A percentile compares a stretch with the other conserved stretches of the same genome.
Evolutionary conservation across 2,329 filamentous ascomycete species (phyloP).

Genomic region (Aspergillus hortae): DNA sequence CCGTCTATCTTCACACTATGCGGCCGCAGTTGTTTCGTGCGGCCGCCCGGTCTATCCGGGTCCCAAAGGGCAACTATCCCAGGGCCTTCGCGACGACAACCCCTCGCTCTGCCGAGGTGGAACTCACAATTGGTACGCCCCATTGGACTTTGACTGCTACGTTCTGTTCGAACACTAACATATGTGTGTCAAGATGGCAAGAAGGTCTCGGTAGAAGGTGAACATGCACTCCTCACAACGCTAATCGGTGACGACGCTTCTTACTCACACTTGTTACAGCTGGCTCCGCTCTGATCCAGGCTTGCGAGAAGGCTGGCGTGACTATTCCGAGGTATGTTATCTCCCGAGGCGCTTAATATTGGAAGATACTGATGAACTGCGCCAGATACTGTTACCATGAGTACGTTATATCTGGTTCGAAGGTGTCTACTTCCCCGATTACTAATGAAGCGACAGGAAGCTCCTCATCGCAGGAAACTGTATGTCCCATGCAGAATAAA

Average conservation of each 20-base stretch:
- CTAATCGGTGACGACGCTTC: conserved; percentile 5
- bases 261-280: conserved; percentile 53
- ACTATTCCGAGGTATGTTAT: conserved; percentile 72
- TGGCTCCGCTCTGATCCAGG: conserved; percentile 95
- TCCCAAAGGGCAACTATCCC: conserved; percentile 55
- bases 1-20: conserved; percentile 47
- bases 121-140: conserved; percentile 84
- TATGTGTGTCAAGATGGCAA: conserved; percentile 70
- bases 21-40: conserved; percentile 63
- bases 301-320: conserved; percentile 94
- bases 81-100: conserved; percentile 79
- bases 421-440: conserved; percentile 8
- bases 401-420: conserved; percentile 51
- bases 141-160: not conserved
- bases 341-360: not conserved
- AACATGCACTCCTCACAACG: conserved; percentile 4
- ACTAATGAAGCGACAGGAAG: conserved; percentile 59
- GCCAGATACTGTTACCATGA: conserved; percentile 96
- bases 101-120: conserved; percentile 82
- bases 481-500: conserved; percentile 22
- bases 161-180: conserved; percentile 39
- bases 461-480: conserved; percentile 99
- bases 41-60: conserved; percentile 54
- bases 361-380: conserved; percentile 23
- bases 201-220: conserved; percentile 97